Percentiles rank a stretch among this genome's conserved stretches.
Conservation (phyloP, 306 rosid species). For the Alnus glutinosa region DNA sequence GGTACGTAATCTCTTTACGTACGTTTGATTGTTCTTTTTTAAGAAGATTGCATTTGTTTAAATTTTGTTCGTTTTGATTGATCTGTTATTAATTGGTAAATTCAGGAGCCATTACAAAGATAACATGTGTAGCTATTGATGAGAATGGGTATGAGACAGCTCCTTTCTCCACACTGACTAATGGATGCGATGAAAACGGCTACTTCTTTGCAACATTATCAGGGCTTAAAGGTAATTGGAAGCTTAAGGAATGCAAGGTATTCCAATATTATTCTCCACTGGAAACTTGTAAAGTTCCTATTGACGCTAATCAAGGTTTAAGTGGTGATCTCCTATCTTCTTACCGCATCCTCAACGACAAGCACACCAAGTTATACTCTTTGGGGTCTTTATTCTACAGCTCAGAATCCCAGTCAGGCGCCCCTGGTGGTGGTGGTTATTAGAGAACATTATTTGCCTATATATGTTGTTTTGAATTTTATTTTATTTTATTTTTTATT, state of each 20-base stretch:
- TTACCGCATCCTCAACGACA: constrained; percentile 31
- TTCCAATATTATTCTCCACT: constrained; percentile 43
- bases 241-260: constrained; percentile 44
- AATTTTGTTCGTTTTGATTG: no score
- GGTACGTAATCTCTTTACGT: no score
- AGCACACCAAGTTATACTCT: constrained; percentile 34
- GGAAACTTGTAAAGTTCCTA: constrained; percentile 44
- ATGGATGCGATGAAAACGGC: no score
- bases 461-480: no score
- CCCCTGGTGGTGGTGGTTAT: no score
- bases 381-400: constrained; percentile 52
- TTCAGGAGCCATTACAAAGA: no score
- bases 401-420: constrained; percentile 1
- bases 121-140: constrained; percentile 32
- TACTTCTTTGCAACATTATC: no score
- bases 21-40: not conserved
- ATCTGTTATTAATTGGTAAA: no score
- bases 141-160: not conserved
- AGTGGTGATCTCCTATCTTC: constrained; percentile 44
- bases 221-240: constrained; percentile 23
- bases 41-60: no score
- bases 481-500: not conserved
- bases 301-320: constrained; percentile 43
- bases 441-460: no score
- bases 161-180: not conserved